These are phyloP conservation scores for Casuarina glauca DNA, from an alignment of 306 rosid species.

Conservation along the genomic window DNA sequence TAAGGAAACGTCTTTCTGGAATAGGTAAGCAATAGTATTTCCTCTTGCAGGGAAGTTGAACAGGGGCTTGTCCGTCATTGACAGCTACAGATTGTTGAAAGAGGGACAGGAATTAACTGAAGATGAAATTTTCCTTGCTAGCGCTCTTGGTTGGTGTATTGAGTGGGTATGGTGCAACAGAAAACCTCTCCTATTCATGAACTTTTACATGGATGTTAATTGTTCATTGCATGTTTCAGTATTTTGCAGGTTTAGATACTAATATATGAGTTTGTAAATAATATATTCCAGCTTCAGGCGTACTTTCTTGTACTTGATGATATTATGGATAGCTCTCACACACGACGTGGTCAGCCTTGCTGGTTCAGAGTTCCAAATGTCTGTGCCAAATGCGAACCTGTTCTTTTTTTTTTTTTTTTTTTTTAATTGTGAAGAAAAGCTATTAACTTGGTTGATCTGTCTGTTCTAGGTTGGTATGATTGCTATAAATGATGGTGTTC, in stretches of 20 bases:
- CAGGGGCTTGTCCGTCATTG: constrained; percentile 63
- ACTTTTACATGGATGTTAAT: neutral
- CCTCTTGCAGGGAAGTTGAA: constrained; percentile 56
- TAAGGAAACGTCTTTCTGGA: constrained; percentile 10
- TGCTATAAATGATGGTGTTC: constrained; percentile 80
- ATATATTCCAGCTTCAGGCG: constrained; percentile 58
- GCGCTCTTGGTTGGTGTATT: constrained; percentile 68
- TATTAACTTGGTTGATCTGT: constrained; percentile 10
- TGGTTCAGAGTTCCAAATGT: constrained; percentile 64
- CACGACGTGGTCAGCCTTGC: constrained; percentile 66
- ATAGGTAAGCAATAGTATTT: constrained; percentile 11
- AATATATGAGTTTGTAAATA: constrained; percentile 13
- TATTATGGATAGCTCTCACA: constrained; percentile 61
- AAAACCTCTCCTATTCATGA: neutral
- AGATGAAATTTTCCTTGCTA: constrained; percentile 55
- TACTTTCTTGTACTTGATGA: constrained; percentile 68
- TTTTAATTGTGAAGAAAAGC: constrained; percentile 13
- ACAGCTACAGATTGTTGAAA: constrained; percentile 53
- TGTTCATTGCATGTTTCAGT: constrained; percentile 2
- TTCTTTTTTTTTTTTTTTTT: neutral
- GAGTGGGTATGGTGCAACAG: constrained; percentile 47
- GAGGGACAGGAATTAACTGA: constrained; percentile 48
- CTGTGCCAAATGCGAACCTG: constrained; percentile 19
- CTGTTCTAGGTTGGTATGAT: constrained; percentile 76
- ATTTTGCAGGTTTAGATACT: constrained; percentile 1